Evolutionary conservation across 495 filamentous ascomycete species (phyloP), one percentile per base, ranked within the genome.

Genomic region (Amniculicola lignicola): DNA sequence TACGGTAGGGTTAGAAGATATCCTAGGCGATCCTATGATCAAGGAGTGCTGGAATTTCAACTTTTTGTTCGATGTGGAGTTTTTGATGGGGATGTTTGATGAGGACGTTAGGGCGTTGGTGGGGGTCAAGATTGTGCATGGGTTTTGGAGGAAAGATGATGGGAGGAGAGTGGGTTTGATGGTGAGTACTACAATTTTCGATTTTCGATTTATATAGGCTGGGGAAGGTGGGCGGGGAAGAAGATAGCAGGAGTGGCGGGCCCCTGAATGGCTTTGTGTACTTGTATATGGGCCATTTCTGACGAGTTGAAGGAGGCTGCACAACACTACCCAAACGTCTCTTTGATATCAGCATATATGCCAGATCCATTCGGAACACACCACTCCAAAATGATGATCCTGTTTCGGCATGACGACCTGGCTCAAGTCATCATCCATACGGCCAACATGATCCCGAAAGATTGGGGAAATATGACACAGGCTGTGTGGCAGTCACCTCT

Each of bases 31-130:
- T 66, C 87, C 88, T 0, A 76, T 92, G 65, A 90, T 96, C 46
- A 75, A 79, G 29, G 87, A 93, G 69, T 88, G 86, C 61, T 96
- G 90, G 90, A 79, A 89, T 33, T 95, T 96, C 70, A 95, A 95
- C 62, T 95, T 84, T 63, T 72, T 91, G 2, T 84, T 92, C 64
- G 85, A 95, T 72, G 72, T 95, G 21, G 80, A 89, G 51, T 96
- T 90, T 64, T 46, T 86, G 12, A 82, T 86, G 81, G 19, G 9
- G 6, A 40, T 79, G 9, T 85, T 96, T 57, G 87, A 95, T 54
- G 66, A 75, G 4, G 89, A 93, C 72, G 79, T 85, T 9, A 75
- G 79, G 18, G 62, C 72, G 38, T 55, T 85, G 0, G 81, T 91
- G 10, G 74, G 81, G 42, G 79, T 95, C 7, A 84, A 87, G 59